Percentiles rank a stretch among this genome's conserved stretches.
Evolutionary conservation across 176 grass and related monocot genomes (phyloP).

Genomic region (Zea luxurians): DNA sequence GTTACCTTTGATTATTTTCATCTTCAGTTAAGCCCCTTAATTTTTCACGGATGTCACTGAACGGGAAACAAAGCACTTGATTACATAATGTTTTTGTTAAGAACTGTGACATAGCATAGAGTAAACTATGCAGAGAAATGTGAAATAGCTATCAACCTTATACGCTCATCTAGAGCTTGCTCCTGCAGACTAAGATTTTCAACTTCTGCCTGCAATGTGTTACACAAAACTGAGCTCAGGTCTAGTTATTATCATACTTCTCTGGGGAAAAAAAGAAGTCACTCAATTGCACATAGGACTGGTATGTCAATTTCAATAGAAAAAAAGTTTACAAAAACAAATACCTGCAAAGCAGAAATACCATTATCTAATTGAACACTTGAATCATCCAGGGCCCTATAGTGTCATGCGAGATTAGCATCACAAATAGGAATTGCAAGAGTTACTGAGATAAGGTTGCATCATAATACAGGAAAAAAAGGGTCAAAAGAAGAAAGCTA

Average conservation of each 20-base stretch:
- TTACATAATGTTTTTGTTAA: conserved; percentile 33
- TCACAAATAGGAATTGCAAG: conserved; percentile 34
- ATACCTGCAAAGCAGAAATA: conserved; percentile 77
- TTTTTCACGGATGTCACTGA: conserved; percentile 87
- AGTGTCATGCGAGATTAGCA: conserved; percentile 26
- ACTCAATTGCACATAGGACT: background rate
- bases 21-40: conserved; percentile 86
- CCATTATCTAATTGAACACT: conserved; percentile 68
- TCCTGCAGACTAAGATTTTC: conserved; percentile 81
- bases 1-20: conserved; percentile 86
- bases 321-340: conserved; percentile 19
- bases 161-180: conserved; percentile 71
- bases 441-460: conserved; percentile 22
- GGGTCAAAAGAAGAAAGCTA: conserved; percentile 22
- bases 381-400: conserved; percentile 83
- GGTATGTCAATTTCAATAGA: conserved; percentile 32
- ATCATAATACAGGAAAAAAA: conserved; percentile 17
- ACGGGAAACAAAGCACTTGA: conserved; percentile 28
- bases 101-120: background rate
- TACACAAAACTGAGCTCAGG: conserved; percentile 25
- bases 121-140: conserved; percentile 23
- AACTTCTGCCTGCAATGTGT: conserved; percentile 66
- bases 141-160: conserved; percentile 57
- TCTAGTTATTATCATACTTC: conserved; percentile 15
- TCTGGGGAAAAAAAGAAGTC: background rate